These are phyloP conservation scores for Cynanchum wilfordii DNA, from an alignment of 257 asterid genomes.

Conservation along the genomic window DNA sequence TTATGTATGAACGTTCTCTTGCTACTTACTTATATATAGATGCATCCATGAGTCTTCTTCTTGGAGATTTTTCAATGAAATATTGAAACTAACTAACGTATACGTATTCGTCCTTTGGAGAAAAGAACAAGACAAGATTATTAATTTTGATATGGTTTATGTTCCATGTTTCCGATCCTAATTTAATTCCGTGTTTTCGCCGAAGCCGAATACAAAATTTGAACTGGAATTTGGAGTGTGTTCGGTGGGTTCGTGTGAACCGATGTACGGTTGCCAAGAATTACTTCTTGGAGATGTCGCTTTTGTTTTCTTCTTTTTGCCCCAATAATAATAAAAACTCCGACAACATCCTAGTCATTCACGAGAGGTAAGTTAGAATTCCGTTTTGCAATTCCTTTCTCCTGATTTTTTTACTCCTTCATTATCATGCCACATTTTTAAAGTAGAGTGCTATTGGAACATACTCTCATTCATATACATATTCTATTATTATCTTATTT, in stretches of 20 bases:
- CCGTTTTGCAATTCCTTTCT: background rate
- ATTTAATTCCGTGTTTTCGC: background rate
- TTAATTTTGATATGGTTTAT: background rate
- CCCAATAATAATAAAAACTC: background rate
- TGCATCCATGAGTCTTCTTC: background rate
- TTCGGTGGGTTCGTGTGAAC: background rate
- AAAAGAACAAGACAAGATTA: background rate
- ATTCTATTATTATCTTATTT: too few relatives aligned
- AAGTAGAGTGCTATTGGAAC: too few relatives aligned
- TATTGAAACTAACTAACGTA: background rate
- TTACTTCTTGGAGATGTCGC: background rate
- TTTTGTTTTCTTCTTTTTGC: background rate
- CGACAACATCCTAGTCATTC: background rate
- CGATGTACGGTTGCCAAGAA: background rate
- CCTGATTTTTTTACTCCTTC: background rate
- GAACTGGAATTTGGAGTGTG: background rate
- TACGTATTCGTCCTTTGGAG: background rate
- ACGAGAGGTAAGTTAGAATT: background rate
- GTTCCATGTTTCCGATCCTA: background rate
- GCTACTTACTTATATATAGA: background rate
- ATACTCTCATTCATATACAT: too few relatives aligned
- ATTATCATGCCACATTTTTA: background rate
- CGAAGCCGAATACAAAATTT: background rate
- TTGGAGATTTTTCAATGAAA: background rate
- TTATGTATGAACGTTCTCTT: constrained; percentile 8